Base-by-base conservation (phyloP, 371 early-diverging fungal genomes). In the Syncephalastrum racemosum region DNA sequence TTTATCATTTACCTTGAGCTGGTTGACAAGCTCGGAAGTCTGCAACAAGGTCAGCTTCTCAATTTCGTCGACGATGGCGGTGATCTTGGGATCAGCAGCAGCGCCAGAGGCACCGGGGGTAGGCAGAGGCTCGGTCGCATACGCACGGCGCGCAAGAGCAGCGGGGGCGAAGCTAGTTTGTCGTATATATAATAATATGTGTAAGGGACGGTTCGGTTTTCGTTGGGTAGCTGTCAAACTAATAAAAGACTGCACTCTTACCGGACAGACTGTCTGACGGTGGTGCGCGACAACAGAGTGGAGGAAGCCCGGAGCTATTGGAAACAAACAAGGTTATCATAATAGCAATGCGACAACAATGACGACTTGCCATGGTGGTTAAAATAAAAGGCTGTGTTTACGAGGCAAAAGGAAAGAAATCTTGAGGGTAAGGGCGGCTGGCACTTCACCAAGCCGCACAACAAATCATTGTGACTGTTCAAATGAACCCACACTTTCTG, bases 31-130 rank as follows among this genome's bases (percentile, higher is more conserved):
- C 54, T 89, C 85, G 45, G 96, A 88, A 15, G 95, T 94, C 79
- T 97, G 94, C 59, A 95, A 80, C 70, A 97, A 82, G 40, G 90
- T 95, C 69, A 97, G 80, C 59, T 77, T 79, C 40, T 92, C 84
- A 67, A 97, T 95, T 76, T 89, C 79, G 55, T 93, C 93, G 41
- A 95, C 96, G 64, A 97, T 93, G 54, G 81, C 70, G 39, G 82
- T 67, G 52, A 96, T 84, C 68, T 91, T 94, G 64, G 90, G 89
- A 64, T 84, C 81, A 25, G 64, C 80, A 50, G 65, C 71, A 46
- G 76, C 75, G 48, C 65, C 66, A 19, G 77, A 66, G 18, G 49
- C n/a, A 39, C 84, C 86, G 62, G 89, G 87, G 41, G 84, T 77
- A 52, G 84, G 82, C 59, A 84, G 60, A 46, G 71, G 70, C 16